Percentiles rank a stretch among this genome's conserved stretches.
phyloP scores from a whole-genome alignment of 495 filamentous ascomycete species.

The Lichenothelia convexa region DNA sequence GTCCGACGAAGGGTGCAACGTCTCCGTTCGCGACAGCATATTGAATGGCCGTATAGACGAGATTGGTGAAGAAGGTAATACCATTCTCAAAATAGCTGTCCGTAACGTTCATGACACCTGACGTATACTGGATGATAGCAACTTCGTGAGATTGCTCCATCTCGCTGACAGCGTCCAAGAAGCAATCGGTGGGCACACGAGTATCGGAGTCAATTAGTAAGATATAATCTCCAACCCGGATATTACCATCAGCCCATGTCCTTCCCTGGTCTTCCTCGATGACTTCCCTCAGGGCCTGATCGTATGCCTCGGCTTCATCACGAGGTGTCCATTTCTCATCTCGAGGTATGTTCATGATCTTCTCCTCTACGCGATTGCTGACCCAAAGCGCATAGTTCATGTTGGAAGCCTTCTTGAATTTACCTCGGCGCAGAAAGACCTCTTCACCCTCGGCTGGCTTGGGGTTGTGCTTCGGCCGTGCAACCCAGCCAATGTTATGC shows the following conservation, averaged over 20 bases:
- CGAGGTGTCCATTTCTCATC: conserved; percentile 14
- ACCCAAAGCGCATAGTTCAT: conserved; percentile 50
- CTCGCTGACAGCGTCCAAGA: conserved; percentile 28
- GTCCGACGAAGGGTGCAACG: conserved; percentile 53
- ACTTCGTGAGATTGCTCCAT: conserved; percentile 30
- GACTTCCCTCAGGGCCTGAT: conserved; percentile 10
- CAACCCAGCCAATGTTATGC: conserved; percentile 23
- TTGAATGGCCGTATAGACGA: conserved; percentile 61
- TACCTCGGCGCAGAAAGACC: conserved; percentile 38
- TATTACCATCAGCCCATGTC: conserved; percentile 22
- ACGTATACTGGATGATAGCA: conserved; percentile 28
- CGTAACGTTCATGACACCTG: conserved; percentile 30
- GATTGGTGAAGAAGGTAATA: conserved; percentile 72
- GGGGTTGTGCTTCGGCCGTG: conserved; percentile 35
- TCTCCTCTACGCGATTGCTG: conserved; percentile 41
- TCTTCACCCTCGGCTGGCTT: conserved; percentile 20
- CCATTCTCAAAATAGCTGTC: conserved; percentile 28
- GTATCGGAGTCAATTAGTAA: conserved; percentile 25
- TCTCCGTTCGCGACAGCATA: conserved; percentile 70
- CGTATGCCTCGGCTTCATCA: conserved; percentile 17
- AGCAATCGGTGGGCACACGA: conserved; percentile 27
- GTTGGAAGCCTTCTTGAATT: conserved; percentile 60
- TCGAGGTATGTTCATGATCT: conserved; percentile 21
- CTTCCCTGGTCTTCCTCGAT: conserved; percentile 12
- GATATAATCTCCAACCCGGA: conserved; percentile 24